phyloP scores from a whole-genome alignment of 805 yeast species.

The Kodamaea laetipori region DNA sequence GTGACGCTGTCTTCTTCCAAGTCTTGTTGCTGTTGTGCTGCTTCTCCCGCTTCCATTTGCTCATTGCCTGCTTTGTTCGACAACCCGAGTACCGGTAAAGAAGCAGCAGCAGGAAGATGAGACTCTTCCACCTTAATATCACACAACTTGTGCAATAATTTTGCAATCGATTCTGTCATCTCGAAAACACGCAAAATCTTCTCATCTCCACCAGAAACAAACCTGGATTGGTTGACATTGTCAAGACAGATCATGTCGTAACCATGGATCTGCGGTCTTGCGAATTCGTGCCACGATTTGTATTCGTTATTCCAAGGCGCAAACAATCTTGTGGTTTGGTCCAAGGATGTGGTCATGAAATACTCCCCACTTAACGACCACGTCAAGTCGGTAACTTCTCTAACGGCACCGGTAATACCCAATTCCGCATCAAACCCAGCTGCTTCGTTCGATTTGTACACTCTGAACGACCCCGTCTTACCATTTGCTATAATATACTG shows the following conservation, averaged over 20 bases:
- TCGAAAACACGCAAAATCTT: conserved; percentile 87
- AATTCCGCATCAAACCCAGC: conserved; percentile 47
- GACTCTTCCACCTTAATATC: conserved; percentile 34
- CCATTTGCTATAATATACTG: conserved; percentile 75
- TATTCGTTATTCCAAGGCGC: conserved; percentile 54
- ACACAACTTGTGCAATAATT: conserved; percentile 57
- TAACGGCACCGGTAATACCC: conserved; percentile 76
- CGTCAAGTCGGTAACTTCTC: conserved; percentile 71
- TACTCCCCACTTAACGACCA: conserved; percentile 74
- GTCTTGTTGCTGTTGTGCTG: conserved; percentile 40
- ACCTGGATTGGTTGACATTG: conserved; percentile 58
- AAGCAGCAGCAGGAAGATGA: conserved; percentile 75
- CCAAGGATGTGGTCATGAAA: conserved; percentile 77
- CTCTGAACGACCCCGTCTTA: conserved; percentile 89
- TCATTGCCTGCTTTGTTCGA: conserved; percentile 82
- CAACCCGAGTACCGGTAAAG: conserved; percentile 89
- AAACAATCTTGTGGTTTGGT: conserved; percentile 88
- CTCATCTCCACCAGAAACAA: conserved; percentile 95
- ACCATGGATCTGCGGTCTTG: conserved; percentile 98
- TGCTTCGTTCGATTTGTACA: conserved; percentile 53
- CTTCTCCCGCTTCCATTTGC: conserved; percentile 44
- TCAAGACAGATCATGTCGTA: conserved; percentile 89
- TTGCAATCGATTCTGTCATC: conserved; percentile 78
- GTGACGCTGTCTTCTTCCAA: conserved; percentile 38
- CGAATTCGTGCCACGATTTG: conserved; percentile 81